A percentile compares a stretch with the other conserved stretches of the same genome.
Conservation (phyloP, 495 filamentous ascomycete genomes). For the Tuber aestivum region DNA sequence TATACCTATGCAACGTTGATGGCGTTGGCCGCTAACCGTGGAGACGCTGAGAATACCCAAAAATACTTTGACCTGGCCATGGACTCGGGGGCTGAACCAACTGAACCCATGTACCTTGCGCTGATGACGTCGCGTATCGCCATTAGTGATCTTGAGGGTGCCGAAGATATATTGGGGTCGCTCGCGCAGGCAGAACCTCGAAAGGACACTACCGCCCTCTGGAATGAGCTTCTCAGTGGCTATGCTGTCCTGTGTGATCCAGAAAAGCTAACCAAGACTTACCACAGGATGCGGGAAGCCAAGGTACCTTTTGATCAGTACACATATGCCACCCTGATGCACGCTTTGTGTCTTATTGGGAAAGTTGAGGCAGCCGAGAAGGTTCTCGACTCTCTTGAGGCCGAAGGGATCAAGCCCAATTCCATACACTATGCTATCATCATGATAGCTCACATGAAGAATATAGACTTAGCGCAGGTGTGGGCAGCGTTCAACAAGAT, state of each 20-base stretch:
- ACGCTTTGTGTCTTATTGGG: constrained; percentile 56
- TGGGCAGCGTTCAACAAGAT: constrained; percentile 53
- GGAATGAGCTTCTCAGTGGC: constrained; percentile 68
- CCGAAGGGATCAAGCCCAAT: constrained; percentile 54
- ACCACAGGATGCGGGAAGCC: constrained; percentile 56
- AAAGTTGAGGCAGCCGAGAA: constrained; percentile 60
- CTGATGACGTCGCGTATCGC: constrained; percentile 65
- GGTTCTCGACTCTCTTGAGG: constrained; percentile 59
- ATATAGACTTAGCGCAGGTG: constrained; percentile 50
- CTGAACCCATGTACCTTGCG: constrained; percentile 54
- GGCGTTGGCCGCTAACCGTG: constrained; percentile 61
- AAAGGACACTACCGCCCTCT: constrained; percentile 55
- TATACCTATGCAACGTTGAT: constrained; percentile 68
- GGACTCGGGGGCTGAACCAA: constrained; percentile 44
- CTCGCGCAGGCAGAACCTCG: constrained; percentile 46
- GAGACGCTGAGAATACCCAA: constrained; percentile 64
- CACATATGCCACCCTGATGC: constrained; percentile 71
- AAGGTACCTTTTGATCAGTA: constrained; percentile 57
- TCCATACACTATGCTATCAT: constrained; percentile 71
- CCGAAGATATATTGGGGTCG: constrained; percentile 54
- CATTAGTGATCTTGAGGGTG: constrained; percentile 54
- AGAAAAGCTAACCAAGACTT: constrained; percentile 54
- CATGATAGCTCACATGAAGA: constrained; percentile 58
- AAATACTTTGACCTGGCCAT: constrained; percentile 57
- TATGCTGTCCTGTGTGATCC: constrained; percentile 63